These are phyloP conservation scores for Saturnispora zaruensis DNA, from an alignment of 805 yeast genomes.

Conservation along the genomic window DNA sequence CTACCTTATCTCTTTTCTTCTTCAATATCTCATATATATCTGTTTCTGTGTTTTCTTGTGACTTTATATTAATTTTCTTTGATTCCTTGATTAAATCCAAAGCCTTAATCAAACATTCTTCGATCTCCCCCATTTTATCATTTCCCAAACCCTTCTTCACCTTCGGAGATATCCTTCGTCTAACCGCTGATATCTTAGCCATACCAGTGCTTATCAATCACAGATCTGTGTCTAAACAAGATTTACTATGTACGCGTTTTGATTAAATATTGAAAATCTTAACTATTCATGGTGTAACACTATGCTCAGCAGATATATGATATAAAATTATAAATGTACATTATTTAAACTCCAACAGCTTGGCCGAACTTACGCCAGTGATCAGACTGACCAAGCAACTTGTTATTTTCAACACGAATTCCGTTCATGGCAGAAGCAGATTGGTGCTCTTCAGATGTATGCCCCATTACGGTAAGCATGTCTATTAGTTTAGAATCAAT, in stretches of 20 bases:
- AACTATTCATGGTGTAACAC: not conserved
- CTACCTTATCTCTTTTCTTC: not conserved
- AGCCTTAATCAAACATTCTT: not conserved
- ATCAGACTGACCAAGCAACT: constrained; percentile 74
- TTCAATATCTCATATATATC: not conserved
- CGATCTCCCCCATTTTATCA: not conserved
- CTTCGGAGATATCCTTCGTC: not conserved
- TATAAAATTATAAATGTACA: not conserved
- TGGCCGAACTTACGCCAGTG: constrained; percentile 82
- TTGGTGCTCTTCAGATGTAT: constrained; percentile 32
- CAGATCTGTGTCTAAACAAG: not conserved
- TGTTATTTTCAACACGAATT: constrained; percentile 30
- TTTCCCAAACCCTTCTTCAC: not conserved
- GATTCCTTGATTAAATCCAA: not conserved
- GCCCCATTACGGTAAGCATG: constrained; percentile 40
- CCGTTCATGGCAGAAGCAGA: constrained; percentile 55
- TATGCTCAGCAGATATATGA: not conserved
- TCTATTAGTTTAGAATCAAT: constrained; percentile 33
- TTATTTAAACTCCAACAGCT: constrained; percentile 50
- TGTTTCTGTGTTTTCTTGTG: not conserved
- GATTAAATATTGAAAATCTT: not conserved
- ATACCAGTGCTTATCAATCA: not conserved
- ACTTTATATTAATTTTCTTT: not conserved
- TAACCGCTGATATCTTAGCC: not conserved
- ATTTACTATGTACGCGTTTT: not conserved